Percentiles rank a stretch among this genome's conserved stretches.
phyloP scores from a whole-genome alignment of 768 basidiomycete genomes.

The Suillus subalutaceus region DNA sequence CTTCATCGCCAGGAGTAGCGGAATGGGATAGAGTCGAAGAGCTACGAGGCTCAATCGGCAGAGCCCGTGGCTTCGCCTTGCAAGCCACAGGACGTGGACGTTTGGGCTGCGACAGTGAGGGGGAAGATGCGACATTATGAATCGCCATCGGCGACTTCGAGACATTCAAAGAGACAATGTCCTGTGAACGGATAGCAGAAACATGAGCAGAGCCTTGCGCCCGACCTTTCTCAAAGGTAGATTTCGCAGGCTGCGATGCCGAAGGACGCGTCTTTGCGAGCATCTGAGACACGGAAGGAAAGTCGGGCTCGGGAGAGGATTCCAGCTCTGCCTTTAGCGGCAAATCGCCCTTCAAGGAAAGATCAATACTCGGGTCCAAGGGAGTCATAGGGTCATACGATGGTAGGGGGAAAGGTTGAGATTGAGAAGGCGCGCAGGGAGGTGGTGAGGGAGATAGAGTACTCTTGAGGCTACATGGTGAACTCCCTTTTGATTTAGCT shows the following conservation, averaged over 20 bases:
- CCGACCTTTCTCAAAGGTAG: neutral
- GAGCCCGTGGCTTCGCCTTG: neutral
- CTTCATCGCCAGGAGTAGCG: neutral
- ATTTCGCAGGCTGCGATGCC: neutral
- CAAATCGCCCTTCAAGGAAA: slow-evolving; percentile 5
- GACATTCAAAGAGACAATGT: no score
- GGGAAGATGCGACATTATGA: neutral
- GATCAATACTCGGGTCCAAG: slow-evolving; percentile 11
- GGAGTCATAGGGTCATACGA: slow-evolving; percentile 4
- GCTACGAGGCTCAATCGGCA: neutral
- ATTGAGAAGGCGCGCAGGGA: slow-evolving; percentile 21
- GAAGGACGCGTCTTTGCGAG: slow-evolving; percentile 4
- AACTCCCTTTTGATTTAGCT: neutral
- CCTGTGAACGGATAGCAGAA: neutral
- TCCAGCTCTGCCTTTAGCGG: neutral
- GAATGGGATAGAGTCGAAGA: slow-evolving; percentile 3
- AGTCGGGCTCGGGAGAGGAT: slow-evolving; percentile 10
- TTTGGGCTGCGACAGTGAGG: neutral
- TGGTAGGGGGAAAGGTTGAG: slow-evolving; percentile 18
- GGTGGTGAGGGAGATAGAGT: slow-evolving; percentile 2
- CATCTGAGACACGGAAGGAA: slow-evolving; percentile 5
- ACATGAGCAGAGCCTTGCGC: neutral
- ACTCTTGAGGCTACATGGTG: neutral
- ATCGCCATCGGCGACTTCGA: neutral
- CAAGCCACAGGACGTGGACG: slow-evolving; percentile 2